These are phyloP conservation scores for Rhamnella rubrinervis DNA, from an alignment of 331 rosid genomes.

Conservation along the genomic window DNA sequence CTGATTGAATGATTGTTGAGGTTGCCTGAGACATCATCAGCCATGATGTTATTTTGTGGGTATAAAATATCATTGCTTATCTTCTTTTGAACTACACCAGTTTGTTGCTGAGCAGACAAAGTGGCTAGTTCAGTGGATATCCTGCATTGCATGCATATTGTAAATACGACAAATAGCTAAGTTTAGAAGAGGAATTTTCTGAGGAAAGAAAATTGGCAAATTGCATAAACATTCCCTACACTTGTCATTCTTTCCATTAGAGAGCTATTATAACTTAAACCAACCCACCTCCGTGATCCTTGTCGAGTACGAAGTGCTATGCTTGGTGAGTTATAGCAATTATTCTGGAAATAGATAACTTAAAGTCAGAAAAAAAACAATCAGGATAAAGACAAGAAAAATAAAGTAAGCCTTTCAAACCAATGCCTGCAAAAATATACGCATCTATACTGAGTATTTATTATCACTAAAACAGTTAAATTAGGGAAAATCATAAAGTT, in stretches of 20 bases:
- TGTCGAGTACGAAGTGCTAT: conserved; percentile 54
- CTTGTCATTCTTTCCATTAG: not conserved
- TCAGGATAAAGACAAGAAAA: conserved; percentile 10
- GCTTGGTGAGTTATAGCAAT: conserved; percentile 59
- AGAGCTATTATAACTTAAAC: conserved; percentile 9
- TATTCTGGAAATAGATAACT: conserved; percentile 38
- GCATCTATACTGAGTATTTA: too few relatives aligned
- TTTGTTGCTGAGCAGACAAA: conserved; percentile 60
- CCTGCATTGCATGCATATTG: conserved; percentile 51
- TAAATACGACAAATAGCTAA: conserved; percentile 18
- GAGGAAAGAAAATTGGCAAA: not conserved
- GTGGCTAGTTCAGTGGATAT: conserved; percentile 68
- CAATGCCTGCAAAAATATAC: too few relatives aligned
- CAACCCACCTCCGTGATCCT: conserved; percentile 63
- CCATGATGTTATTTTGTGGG: conserved; percentile 42
- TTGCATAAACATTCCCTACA: not conserved
- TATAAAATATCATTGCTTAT: conserved; percentile 54
- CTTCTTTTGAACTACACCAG: conserved; percentile 54
- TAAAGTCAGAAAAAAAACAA: conserved; percentile 18
- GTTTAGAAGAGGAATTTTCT: not conserved
- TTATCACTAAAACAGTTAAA: too few relatives aligned
- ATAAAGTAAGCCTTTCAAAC: not conserved
- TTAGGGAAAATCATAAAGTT: too few relatives aligned
- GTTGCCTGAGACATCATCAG: conserved; percentile 52
- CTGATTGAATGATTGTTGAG: conserved; percentile 53